Conservation (phyloP, 1,284 basidiomycete genomes). For the Apiotrichum mycotoxinovorans region DNA sequence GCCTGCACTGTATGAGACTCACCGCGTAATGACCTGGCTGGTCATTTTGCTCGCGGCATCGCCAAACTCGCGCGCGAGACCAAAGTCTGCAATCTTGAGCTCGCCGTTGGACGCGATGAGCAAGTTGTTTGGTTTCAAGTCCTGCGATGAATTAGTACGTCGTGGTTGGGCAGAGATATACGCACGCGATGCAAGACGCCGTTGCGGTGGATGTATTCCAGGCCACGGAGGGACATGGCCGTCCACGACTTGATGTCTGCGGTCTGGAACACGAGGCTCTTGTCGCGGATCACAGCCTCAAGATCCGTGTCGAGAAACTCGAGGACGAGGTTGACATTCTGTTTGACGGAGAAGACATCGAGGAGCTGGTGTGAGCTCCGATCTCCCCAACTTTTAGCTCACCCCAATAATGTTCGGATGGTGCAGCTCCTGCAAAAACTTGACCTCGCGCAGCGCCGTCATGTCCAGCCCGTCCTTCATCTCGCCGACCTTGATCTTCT, state of each 20-base stretch:
- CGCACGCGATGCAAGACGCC: conserved; percentile 87
- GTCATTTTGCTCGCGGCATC: conserved; percentile 90
- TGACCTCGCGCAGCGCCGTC: conserved; percentile 97
- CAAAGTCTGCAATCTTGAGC: conserved; percentile 98
- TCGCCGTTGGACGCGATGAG: conserved; percentile 86
- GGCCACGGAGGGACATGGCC: conserved; percentile 92
- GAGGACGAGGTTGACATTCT: conserved; percentile 92
- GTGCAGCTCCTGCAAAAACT: conserved; percentile 87
- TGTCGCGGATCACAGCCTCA: conserved; percentile 94
- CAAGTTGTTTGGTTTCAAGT: conserved; percentile 98
- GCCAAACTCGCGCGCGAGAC: conserved; percentile 86
- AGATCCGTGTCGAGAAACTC: conserved; percentile 98
- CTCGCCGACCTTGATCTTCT: conserved; percentile 95
- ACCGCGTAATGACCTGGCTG: conserved; percentile 94
- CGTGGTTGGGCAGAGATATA: not conserved
- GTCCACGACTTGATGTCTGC: conserved; percentile 99
- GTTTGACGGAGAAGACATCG: conserved; percentile 95
- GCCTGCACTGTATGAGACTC: conserved; percentile 18
- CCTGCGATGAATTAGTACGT: conserved; percentile 54
- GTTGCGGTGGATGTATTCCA: conserved; percentile 95
- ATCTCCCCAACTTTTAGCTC: conserved; percentile 15
- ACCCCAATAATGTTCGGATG: conserved; percentile 96
- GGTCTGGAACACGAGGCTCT: conserved; percentile 82
- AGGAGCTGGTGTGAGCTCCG: conserved; percentile 61
- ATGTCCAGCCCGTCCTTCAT: conserved; percentile 99